These are phyloP conservation scores for Avena insularis DNA, from an alignment of 176 grass and related monocot species.

Conservation along the genomic window DNA sequence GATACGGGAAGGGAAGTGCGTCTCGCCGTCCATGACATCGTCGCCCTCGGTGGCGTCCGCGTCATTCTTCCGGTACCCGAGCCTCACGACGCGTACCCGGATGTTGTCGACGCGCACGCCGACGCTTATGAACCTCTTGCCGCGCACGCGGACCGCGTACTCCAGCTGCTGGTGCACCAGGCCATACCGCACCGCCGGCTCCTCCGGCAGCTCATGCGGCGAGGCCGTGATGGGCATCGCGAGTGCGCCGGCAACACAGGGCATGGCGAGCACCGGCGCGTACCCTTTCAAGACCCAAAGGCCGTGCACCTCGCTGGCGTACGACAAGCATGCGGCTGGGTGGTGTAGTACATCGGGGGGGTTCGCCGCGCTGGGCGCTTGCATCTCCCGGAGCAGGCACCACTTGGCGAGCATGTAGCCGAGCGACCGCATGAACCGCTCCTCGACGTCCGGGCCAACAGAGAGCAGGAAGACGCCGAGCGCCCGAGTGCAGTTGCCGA, in stretches of 20 bases:
- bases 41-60: slow-evolving; percentile 5
- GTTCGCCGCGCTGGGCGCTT: background rate
- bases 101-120: slow-evolving; percentile 70
- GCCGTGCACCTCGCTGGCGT: slow-evolving; percentile 60
- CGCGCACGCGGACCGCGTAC: slow-evolving; percentile 54
- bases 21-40: slow-evolving; percentile 54
- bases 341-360: slow-evolving; percentile 1
- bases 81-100: slow-evolving; percentile 64
- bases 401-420: slow-evolving; percentile 94
- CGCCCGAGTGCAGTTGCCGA: slow-evolving; percentile 39
- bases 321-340: slow-evolving; percentile 54
- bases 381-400: slow-evolving; percentile 79
- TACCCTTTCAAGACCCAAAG: slow-evolving; percentile 74
- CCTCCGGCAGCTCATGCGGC: slow-evolving; percentile 57
- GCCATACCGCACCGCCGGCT: slow-evolving; percentile 69
- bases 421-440: slow-evolving; percentile 71
- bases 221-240: slow-evolving; percentile 23
- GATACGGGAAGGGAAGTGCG: slow-evolving; percentile 79
- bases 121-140: slow-evolving; percentile 56
- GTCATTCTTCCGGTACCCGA: slow-evolving; percentile 59
- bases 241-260: slow-evolving; percentile 9
- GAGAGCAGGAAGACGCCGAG: slow-evolving; percentile 58
- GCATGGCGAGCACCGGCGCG: slow-evolving; percentile 75
- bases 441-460: slow-evolving; percentile 72
- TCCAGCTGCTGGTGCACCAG: slow-evolving; percentile 81